Base-by-base conservation (phyloP, 352 stramenopile species). In the Plasmopara halstedii region DNA sequence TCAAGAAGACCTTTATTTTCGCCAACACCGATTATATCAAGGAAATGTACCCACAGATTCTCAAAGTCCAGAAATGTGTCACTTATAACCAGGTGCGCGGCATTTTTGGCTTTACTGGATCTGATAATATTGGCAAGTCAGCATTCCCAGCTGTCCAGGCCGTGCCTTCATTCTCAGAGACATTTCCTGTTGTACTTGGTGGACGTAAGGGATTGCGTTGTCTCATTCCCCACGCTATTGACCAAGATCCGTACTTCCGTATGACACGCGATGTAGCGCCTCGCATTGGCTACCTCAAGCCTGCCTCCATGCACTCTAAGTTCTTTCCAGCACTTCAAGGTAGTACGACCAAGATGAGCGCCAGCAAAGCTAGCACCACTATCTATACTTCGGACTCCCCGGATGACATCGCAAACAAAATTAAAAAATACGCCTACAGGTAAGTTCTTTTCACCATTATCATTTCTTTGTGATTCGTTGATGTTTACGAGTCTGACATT, bases 1-100 rank as follows among this genome's bases (percentile, higher is more conserved):
- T 85, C 31, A 94, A 97, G 33, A 98, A 98, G 65, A 99, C 97
- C 6, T 99, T 99, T 66, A 97, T 99, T 44, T 99, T 99, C 64
- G 95, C 85, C 25, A 94, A 99, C 76, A 88, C 98, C 5, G 94
- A 99, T 50, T 99, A 99, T 71, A 98, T 99, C 46, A 71, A 86
- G 65, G 77, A 91, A 38, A 98, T 99, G 92, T 99, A 99, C 72
- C 95, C 94, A 33, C 97, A 98, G 55, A 96, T 99, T 54, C 82
- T 99, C 50, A 96, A 98, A 51, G 98, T 99, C 51, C 97, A 98
- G 75, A 99, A 99, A 73, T 95, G 85, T 31, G 94, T 98, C 25
- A 99, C 95, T 36, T 97, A 97, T 62, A 98, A 95, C 65, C 84
- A 97, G 53, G 95, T 98, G 53, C 96, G 95, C 50, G 96, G 92